Evolutionary conservation across 2,329 filamentous ascomycete species (phyloP).

Genomic region (Diplodia scrobiculata): DNA sequence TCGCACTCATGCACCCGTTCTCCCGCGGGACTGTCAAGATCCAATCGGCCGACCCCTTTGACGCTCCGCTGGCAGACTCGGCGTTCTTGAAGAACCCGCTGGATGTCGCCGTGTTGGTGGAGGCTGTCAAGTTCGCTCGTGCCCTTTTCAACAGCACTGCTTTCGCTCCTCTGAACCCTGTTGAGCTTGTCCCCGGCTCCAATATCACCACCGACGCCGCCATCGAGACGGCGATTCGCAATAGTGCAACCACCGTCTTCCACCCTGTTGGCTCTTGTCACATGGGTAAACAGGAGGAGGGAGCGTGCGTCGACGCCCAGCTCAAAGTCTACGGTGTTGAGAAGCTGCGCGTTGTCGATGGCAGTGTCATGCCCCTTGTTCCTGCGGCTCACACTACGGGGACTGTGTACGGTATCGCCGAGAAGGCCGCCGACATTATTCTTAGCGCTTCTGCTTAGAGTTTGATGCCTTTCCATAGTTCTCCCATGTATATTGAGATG

Average conservation of each 20-base stretch:
- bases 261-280: conserved; percentile 40
- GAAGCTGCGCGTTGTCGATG: conserved; percentile 35
- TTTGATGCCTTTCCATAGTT: neutral
- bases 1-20: conserved; percentile 31
- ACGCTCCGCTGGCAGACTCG: conserved; percentile 16
- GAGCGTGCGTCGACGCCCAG: conserved; percentile 38
- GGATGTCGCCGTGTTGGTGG: conserved; percentile 34
- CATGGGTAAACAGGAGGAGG: conserved; percentile 36
- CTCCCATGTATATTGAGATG: neutral
- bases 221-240: conserved; percentile 31
- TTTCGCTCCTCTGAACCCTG: conserved; percentile 33
- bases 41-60: conserved; percentile 27
- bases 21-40: conserved; percentile 36
- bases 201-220: conserved; percentile 36
- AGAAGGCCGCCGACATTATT: conserved; percentile 30
- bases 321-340: conserved; percentile 38
- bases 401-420: conserved; percentile 36
- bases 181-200: conserved; percentile 35
- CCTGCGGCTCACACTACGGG: conserved; percentile 29
- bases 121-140: conserved; percentile 35
- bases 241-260: conserved; percentile 35
- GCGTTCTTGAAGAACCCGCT: conserved; percentile 35
- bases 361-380: conserved; percentile 31
- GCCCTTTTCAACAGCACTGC: conserved; percentile 30
- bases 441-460: neutral